phyloP scores from a whole-genome alignment of 768 basidiomycete genomes.

The Obba rivulosa region DNA sequence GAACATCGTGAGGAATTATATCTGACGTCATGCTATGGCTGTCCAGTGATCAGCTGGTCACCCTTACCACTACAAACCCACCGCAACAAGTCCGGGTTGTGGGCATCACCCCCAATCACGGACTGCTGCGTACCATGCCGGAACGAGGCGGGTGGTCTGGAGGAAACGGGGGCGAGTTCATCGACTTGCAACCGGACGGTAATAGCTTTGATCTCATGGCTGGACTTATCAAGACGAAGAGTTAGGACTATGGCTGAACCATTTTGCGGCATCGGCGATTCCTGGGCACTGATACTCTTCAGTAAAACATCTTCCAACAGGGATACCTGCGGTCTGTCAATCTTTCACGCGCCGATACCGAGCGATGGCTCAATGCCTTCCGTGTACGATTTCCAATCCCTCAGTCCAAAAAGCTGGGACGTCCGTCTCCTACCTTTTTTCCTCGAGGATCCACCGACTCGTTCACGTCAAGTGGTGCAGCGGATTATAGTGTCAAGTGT shows the following conservation, averaged over 20 bases:
- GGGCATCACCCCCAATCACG: conserved; percentile 85
- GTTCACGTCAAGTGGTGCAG: too few species aligned
- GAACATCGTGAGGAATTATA: not conserved
- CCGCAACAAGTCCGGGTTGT: conserved; percentile 67
- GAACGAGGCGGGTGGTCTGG: conserved; percentile 35
- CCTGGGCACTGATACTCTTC: too few species aligned
- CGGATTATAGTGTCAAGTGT: too few species aligned
- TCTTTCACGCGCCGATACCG: too few species aligned
- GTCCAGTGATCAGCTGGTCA: conserved; percentile 77
- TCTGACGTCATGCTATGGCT: conserved; percentile 3
- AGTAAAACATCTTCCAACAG: too few species aligned
- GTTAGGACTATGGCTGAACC: conserved; percentile 1
- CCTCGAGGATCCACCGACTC: too few species aligned
- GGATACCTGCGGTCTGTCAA: too few species aligned
- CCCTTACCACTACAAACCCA: conserved; percentile 71
- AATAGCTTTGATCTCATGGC: conserved; percentile 96
- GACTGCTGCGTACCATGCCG: conserved; percentile 77
- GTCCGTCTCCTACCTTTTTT: too few species aligned
- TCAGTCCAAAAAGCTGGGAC: too few species aligned
- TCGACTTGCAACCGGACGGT: conserved; percentile 94
- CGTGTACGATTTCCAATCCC: too few species aligned
- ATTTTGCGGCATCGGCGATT: too few species aligned
- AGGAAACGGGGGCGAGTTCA: conserved; percentile 40
- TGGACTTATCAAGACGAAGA: conserved; percentile 66
- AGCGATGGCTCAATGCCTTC: too few species aligned